These are phyloP conservation scores for Novymonas esmeraldas DNA, from an alignment of 208 protist species.

Conservation along the genomic window DNA sequence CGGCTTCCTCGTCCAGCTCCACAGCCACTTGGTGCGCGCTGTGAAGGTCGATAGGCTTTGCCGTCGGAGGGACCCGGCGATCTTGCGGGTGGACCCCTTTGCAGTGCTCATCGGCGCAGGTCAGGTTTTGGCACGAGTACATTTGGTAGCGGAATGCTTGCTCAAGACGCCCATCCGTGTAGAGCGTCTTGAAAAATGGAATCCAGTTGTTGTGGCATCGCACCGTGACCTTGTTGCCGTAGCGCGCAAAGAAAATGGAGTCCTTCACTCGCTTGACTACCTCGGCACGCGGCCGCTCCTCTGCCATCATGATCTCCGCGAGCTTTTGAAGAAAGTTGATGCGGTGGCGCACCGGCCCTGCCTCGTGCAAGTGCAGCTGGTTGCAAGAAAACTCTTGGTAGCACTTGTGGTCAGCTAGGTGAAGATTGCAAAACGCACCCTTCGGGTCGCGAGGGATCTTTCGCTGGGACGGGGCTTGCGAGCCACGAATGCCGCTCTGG, in stretches of 20 bases:
- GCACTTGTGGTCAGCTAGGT: conserved; percentile 87
- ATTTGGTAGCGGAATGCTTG: conserved; percentile 78
- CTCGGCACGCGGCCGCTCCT: conserved; percentile 50
- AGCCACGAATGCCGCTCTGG: conserved; percentile 77
- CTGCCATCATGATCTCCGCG: conserved; percentile 66
- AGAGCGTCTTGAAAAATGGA: conserved; percentile 90
- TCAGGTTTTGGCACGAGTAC: conserved; percentile 59
- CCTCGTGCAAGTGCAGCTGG: conserved; percentile 85
- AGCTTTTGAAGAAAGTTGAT: conserved; percentile 79
- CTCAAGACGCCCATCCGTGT: conserved; percentile 80
- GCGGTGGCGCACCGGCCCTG: conserved; percentile 75
- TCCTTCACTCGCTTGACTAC: conserved; percentile 79
- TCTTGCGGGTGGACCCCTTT: conserved; percentile 83
- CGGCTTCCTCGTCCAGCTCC: conserved; percentile 74
- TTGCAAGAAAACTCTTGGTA: conserved; percentile 91
- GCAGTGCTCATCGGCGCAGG: conserved; percentile 74
- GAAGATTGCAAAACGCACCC: conserved; percentile 88
- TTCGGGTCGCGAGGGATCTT: conserved; percentile 84
- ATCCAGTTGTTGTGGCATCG: conserved; percentile 78
- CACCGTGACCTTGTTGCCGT: conserved; percentile 90
- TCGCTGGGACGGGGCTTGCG: conserved; percentile 81
- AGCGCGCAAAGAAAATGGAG: conserved; percentile 87
- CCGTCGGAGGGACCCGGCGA: conserved; percentile 47
- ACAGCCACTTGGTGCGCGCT: conserved; percentile 47
- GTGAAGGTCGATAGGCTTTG: conserved; percentile 82